These are phyloP conservation scores for Aspergillus nanangensis DNA, from an alignment of 495 filamentous ascomycete species.

Conservation along the genomic window DNA sequence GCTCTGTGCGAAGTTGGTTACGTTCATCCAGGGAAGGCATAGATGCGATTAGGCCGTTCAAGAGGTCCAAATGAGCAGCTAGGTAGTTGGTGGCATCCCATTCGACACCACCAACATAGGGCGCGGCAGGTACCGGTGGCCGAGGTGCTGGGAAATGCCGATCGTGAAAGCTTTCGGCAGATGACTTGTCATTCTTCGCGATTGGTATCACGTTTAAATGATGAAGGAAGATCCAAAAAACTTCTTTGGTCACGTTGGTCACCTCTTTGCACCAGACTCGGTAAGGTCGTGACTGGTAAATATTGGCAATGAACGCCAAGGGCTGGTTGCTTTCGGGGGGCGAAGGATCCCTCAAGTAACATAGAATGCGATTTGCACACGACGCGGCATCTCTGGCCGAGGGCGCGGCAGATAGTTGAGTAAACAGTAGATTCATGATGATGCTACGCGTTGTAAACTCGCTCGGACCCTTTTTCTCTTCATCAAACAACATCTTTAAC, in stretches of 20 bases:
- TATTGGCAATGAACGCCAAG: constrained; percentile 80
- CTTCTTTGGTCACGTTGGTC: constrained; percentile 89
- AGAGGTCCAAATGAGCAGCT: constrained; percentile 82
- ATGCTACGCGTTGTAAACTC: constrained; percentile 91
- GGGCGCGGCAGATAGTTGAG: constrained; percentile 63
- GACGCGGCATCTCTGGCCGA: constrained; percentile 43
- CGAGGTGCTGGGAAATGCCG: constrained; percentile 83
- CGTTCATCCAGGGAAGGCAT: constrained; percentile 67
- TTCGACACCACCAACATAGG: constrained; percentile 96
- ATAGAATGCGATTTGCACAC: constrained; percentile 65
- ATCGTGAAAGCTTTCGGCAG: constrained; percentile 28
- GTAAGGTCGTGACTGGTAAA: constrained; percentile 83
- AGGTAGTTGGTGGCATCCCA: constrained; percentile 99
- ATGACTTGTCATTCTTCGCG: constrained; percentile 25
- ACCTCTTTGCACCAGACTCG: constrained; percentile 92
- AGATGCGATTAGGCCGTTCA: constrained; percentile 88
- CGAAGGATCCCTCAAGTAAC: constrained; percentile 76
- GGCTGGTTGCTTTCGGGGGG: constrained; percentile 70
- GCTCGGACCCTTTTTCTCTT: constrained; percentile 93
- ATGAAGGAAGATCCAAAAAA: constrained; percentile 99
- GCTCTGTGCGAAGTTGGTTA: constrained; percentile 70
- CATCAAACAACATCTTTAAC: constrained; percentile 86
- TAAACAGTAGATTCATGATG: constrained; percentile 80
- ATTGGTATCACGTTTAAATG: constrained; percentile 79
- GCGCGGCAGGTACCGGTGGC: constrained; percentile 88